Conservation (phyloP, 2,329 filamentous ascomycete genomes). For the Colletotrichum higginsianum region DNA sequence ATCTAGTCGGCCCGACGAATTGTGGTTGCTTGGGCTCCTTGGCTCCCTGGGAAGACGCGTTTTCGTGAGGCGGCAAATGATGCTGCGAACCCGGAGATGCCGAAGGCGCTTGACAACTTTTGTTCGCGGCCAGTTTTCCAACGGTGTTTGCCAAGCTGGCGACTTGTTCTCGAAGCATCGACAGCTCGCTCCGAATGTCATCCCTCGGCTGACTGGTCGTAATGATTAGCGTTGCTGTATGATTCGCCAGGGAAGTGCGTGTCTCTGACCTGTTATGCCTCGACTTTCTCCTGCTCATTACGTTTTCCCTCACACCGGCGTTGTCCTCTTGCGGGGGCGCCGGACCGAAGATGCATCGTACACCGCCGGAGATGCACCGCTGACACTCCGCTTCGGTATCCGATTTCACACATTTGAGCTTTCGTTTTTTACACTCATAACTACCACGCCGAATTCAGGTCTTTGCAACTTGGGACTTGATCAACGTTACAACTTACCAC, state of each 20-base stretch:
- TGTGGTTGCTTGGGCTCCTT: conserved; percentile 51
- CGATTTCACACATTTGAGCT: conserved; percentile 56
- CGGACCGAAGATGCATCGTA: conserved; percentile 46
- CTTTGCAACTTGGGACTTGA: too few species aligned
- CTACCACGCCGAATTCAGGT: not conserved
- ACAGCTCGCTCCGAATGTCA: conserved; percentile 48
- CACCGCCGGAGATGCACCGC: conserved; percentile 48
- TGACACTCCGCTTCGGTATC: conserved; percentile 48
- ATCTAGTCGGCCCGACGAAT: conserved; percentile 55
- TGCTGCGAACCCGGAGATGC: conserved; percentile 24
- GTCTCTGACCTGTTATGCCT: conserved; percentile 12
- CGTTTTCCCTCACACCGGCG: conserved; percentile 1
- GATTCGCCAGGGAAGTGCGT: not conserved
- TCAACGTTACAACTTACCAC: conserved; percentile 2
- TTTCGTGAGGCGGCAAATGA: conserved; percentile 18
- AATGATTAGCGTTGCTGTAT: not conserved
- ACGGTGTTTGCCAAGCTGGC: conserved; percentile 48
- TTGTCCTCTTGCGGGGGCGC: conserved; percentile 46
- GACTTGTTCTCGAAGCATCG: conserved; percentile 50
- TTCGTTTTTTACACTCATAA: conserved; percentile 55
- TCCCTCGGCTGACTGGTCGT: conserved; percentile 34
- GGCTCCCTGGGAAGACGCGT: conserved; percentile 7
- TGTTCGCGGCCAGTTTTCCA: conserved; percentile 47
- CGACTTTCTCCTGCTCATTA: conserved; percentile 1
- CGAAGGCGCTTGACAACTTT: conserved; percentile 16